Percentiles rank a stretch among this genome's conserved stretches.
These are phyloP conservation scores for Isatis tinctoria DNA, from an alignment of 345 rosid species.

Conservation along the genomic window DNA sequence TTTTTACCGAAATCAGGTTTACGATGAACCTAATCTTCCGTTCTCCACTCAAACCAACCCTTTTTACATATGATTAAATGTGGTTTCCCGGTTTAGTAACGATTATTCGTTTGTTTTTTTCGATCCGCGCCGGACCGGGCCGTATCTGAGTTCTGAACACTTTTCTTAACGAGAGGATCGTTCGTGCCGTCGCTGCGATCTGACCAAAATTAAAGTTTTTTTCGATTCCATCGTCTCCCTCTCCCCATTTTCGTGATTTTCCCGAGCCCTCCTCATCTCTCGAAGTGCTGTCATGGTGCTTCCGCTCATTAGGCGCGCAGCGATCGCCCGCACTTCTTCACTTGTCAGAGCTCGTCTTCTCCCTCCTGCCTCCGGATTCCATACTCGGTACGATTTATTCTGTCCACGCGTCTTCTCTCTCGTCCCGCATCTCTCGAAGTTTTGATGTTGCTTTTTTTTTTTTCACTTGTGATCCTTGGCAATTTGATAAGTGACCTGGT, in stretches of 20 bases:
- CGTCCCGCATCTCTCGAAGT: not conserved
- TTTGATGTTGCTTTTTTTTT: not conserved
- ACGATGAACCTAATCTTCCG: slow-evolving; percentile 4
- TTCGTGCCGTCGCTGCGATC: slow-evolving; percentile 27
- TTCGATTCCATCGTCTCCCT: slow-evolving; percentile 3
- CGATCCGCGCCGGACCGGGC: not conserved
- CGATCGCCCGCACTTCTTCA: slow-evolving; percentile 53
- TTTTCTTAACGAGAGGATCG: slow-evolving; percentile 4
- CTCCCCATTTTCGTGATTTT: not conserved
- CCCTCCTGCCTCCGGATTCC: slow-evolving; percentile 44
- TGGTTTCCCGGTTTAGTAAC: slow-evolving; percentile 6
- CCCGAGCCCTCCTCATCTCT: not conserved
- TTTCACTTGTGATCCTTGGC: not conserved
- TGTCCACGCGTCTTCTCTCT: not conserved
- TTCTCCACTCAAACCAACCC: not conserved
- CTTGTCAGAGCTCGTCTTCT: slow-evolving; percentile 63
- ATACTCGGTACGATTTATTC: slow-evolving; percentile 45
- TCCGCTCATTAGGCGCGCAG: slow-evolving; percentile 75
- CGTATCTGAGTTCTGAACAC: not conserved
- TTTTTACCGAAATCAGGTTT: not conserved
- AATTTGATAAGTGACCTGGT: slow-evolving; percentile 8
- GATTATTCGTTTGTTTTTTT: not conserved
- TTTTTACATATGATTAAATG: not conserved
- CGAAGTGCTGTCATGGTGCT: slow-evolving; percentile 54
- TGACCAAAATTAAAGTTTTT: slow-evolving; percentile 1